Evolutionary conservation across 2,329 filamentous ascomycete species (phyloP).

Genomic region (Xylariaceae sp.): DNA sequence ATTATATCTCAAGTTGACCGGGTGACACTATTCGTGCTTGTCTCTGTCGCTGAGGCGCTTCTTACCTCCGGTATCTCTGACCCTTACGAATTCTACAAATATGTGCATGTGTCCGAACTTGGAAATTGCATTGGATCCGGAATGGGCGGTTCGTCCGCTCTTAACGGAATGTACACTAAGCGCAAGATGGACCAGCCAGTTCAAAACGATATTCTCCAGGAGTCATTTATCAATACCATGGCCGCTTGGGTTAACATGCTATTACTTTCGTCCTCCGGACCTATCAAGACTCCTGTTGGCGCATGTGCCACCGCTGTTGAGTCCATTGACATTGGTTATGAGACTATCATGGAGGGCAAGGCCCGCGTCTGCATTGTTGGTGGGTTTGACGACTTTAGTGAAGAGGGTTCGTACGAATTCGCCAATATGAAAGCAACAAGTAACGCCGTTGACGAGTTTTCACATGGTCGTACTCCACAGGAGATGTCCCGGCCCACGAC

Average conservation of each 20-base stretch:
- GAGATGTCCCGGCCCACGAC: slow-evolving; percentile 99
- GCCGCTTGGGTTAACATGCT: slow-evolving; percentile 99
- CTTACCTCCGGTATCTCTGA: slow-evolving; percentile 94
- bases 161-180: slow-evolving; percentile 98
- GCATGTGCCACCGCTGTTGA: slow-evolving; percentile 97
- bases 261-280: slow-evolving; percentile 90
- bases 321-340: slow-evolving; percentile 94
- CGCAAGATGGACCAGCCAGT: slow-evolving; percentile 94
- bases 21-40: slow-evolving; percentile 90
- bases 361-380: slow-evolving; percentile 95
- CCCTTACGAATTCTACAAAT: slow-evolving; percentile 99
- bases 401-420: slow-evolving; percentile 98
- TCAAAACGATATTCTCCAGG: slow-evolving; percentile 97
- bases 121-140: slow-evolving; percentile 98
- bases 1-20: slow-evolving; percentile 97
- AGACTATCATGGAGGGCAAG: slow-evolving; percentile 98
- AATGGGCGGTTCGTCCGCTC: slow-evolving; percentile 89
- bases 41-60: slow-evolving; percentile 87
- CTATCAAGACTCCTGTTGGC: slow-evolving; percentile 97
- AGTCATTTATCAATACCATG: slow-evolving; percentile 99
- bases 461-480: slow-evolving; percentile 86
- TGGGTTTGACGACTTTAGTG: slow-evolving; percentile 98
- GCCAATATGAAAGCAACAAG: slow-evolving; percentile 99
- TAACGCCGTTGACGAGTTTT: slow-evolving; percentile 95
- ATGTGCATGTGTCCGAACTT: slow-evolving; percentile 95